Conservation (phyloP, 116 monocot genomes). For the Dioscorea cayenensis region DNA sequence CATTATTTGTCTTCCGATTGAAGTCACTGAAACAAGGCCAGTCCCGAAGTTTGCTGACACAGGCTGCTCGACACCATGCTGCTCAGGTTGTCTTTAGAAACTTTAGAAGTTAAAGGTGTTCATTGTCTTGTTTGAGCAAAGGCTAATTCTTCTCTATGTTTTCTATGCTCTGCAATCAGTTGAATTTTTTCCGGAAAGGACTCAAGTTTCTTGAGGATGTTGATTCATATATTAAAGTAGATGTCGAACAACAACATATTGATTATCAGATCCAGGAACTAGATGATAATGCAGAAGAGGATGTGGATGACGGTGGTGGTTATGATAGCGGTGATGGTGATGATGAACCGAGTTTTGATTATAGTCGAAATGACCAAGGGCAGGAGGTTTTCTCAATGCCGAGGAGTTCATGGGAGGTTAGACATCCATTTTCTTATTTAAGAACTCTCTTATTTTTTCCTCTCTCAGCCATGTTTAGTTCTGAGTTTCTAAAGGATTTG, state of each 20-base stretch:
- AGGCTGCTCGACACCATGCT: conserved; percentile 93
- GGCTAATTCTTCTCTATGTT: background rate
- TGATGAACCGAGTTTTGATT: conserved; percentile 79
- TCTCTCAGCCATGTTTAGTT: background rate
- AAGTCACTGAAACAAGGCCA: conserved; percentile 94
- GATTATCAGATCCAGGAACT: conserved; percentile 83
- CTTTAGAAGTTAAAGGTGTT: background rate
- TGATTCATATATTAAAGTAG: conserved; percentile 73
- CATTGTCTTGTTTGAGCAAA: background rate
- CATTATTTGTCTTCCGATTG: conserved; percentile 77
- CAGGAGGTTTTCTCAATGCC: conserved; percentile 27
- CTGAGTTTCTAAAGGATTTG: background rate
- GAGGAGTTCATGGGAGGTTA: conserved; percentile 80
- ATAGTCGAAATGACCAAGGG: conserved; percentile 45
- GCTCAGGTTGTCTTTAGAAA: conserved; percentile 62
- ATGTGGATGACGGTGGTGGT: conserved; percentile 31
- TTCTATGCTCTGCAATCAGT: conserved; percentile 33
- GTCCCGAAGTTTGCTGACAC: conserved; percentile 82
- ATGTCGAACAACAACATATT: conserved; percentile 80
- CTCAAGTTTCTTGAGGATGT: conserved; percentile 65
- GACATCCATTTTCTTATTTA: background rate
- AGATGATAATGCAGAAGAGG: conserved; percentile 50
- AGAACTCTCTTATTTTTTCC: background rate
- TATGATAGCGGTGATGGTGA: conserved; percentile 36
- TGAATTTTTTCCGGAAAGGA: conserved; percentile 84